Conservation (phyloP, 1,284 basidiomycete genomes). For the Tilletia horrida region DNA sequence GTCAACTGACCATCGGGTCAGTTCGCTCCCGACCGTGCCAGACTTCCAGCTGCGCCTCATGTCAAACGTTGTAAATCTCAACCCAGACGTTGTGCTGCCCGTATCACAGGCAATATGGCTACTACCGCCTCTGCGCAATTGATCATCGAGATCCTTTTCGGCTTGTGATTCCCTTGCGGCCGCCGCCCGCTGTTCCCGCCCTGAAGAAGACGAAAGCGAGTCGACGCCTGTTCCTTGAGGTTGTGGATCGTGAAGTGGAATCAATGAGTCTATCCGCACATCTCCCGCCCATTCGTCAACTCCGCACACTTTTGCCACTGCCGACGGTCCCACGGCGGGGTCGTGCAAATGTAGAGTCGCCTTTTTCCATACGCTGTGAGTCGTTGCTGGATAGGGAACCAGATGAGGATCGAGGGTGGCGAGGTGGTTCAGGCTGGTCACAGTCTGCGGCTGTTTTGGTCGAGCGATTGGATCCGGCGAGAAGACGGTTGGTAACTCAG, state of each 20-base stretch:
- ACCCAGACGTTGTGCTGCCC: background rate
- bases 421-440: background rate
- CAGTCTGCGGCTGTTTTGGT: background rate
- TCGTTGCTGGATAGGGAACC: background rate
- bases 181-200: too few species aligned
- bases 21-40: background rate
- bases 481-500: too few species aligned
- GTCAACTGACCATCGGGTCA: conserved; percentile 2
- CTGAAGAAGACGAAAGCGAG: too few species aligned
- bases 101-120: too few species aligned
- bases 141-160: background rate
- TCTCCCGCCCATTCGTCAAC: conserved; percentile 6
- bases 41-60: background rate
- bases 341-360: background rate
- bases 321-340: background rate
- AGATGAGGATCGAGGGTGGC: background rate
- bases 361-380: background rate
- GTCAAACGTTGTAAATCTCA: background rate
- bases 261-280: background rate
- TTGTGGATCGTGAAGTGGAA: background rate
- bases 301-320: background rate
- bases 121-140: background rate
- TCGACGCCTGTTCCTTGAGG: background rate
- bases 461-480: background rate
- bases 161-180: background rate